These are phyloP conservation scores for Sporothrix pallida DNA, from an alignment of 2,329 filamentous ascomycete species.

Conservation along the genomic window DNA sequence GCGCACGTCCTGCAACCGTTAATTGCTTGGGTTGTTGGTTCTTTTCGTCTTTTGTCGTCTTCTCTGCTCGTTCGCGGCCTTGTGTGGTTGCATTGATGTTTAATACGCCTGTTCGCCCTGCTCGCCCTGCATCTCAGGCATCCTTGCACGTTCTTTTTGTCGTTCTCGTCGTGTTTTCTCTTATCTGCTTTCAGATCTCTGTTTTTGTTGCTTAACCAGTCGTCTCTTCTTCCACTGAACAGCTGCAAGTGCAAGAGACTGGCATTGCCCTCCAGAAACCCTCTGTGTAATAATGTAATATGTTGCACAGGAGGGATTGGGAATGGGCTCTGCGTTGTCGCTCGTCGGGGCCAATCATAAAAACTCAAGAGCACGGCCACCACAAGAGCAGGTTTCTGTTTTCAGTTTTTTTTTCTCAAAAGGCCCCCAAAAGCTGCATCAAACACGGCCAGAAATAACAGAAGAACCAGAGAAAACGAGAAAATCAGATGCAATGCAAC, in stretches of 20 bases:
- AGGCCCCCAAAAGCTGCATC: too few species aligned
- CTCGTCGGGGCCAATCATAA: background rate
- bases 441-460: too few species aligned
- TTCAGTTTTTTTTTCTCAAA: too few species aligned
- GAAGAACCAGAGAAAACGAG: background rate
- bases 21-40: too few species aligned
- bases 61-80: background rate
- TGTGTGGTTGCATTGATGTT: slow-evolving; percentile 7
- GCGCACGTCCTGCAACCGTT: slow-evolving; percentile 21
- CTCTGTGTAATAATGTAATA: background rate
- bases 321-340: slow-evolving; percentile 20
- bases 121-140: slow-evolving; percentile 19
- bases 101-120: slow-evolving; percentile 4
- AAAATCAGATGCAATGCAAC: slow-evolving; percentile 22
- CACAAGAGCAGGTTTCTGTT: slow-evolving; percentile 1
- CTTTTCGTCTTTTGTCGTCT: background rate
- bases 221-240: too few species aligned
- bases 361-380: slow-evolving; percentile 8
- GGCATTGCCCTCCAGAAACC: background rate
- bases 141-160: background rate
- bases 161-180: background rate
- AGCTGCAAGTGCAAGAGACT: background rate
- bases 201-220: background rate
- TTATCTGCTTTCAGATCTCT: background rate
- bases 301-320: background rate